Evolutionary conservation across 1,139 yeast genomes (phyloP).

Genomic region (Yamadazyma sp.): DNA sequence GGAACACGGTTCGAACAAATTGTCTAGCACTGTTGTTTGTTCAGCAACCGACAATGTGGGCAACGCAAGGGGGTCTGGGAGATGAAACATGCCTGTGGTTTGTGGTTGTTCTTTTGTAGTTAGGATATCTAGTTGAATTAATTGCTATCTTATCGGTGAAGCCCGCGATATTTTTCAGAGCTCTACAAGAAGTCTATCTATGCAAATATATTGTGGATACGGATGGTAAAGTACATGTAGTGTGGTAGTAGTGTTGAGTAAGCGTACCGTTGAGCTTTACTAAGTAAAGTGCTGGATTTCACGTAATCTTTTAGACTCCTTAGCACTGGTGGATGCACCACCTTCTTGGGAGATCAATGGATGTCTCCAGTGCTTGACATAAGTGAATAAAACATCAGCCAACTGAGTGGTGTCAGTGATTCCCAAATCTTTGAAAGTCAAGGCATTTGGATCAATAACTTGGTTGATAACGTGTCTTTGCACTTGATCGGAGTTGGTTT

Average conservation of each 20-base stretch:
- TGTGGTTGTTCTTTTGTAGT: neutral
- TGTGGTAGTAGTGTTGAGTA: too few relatives aligned
- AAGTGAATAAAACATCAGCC: constrained; percentile 67
- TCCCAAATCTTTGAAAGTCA: constrained; percentile 72
- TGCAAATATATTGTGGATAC: constrained; percentile 1
- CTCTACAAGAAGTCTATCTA: neutral
- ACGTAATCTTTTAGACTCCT: constrained; percentile 45
- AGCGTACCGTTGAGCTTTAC: too few relatives aligned
- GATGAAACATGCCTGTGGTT: constrained; percentile 8
- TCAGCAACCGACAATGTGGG: constrained; percentile 16
- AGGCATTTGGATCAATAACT: constrained; percentile 57
- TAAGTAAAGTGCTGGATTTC: constrained; percentile 44
- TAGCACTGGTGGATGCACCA: constrained; percentile 45
- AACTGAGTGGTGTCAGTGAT: constrained; percentile 62
- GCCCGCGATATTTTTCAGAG: too few relatives aligned
- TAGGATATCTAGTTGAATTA: neutral
- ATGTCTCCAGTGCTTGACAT: constrained; percentile 58
- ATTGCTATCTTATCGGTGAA: constrained; percentile 1
- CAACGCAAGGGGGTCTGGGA: constrained; percentile 26
- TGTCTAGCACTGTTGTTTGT: constrained; percentile 43
- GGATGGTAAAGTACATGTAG: constrained; percentile 1
- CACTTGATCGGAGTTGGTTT: constrained; percentile 71
- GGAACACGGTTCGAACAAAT: constrained; percentile 67
- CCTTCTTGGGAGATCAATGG: constrained; percentile 52
- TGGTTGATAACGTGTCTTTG: constrained; percentile 77